phyloP scores from a whole-genome alignment of 2,329 filamentous ascomycete genomes.

The Xylaria sp. region DNA sequence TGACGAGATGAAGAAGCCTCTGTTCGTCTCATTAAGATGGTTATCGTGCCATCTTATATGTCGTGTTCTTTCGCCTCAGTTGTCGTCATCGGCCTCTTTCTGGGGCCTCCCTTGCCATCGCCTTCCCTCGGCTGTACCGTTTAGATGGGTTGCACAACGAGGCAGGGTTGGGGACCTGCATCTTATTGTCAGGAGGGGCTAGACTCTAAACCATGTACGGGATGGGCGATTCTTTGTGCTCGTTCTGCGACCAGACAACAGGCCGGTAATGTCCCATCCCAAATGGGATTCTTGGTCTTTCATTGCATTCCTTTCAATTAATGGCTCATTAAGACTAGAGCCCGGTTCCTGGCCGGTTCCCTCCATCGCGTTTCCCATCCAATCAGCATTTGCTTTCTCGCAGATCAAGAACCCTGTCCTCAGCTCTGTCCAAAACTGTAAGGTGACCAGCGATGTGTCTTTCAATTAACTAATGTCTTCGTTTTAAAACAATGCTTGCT shows the following conservation, averaged over 20 bases:
- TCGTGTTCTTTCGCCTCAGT: neutral
- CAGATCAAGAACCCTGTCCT: slow-evolving; percentile 3
- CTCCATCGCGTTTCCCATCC: slow-evolving; percentile 29
- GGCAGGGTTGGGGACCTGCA: neutral
- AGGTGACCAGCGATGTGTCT: neutral
- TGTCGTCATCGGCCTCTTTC: slow-evolving; percentile 2
- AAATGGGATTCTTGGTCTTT: neutral
- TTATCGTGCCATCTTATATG: slow-evolving; percentile 10
- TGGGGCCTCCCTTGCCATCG: slow-evolving; percentile 5
- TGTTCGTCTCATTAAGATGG: neutral
- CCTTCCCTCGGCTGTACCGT: slow-evolving; percentile 8
- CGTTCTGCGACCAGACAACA: slow-evolving; percentile 20
- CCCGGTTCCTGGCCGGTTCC: slow-evolving; percentile 11
- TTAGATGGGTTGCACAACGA: slow-evolving; percentile 5
- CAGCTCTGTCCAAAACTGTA: neutral
- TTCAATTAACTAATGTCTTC: neutral
- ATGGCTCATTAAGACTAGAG: neutral
- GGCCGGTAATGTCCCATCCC: neutral
- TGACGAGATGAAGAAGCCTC: neutral
- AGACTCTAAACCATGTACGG: slow-evolving; percentile 25
- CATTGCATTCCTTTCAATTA: neutral
- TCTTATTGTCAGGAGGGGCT: neutral
- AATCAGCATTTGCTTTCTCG: slow-evolving; percentile 20
- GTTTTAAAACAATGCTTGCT: neutral
- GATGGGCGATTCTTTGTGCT: slow-evolving; percentile 4